These are phyloP conservation scores for Suhomyces wounanorum DNA, from an alignment of 1,139 yeast species.

Conservation along the genomic window DNA sequence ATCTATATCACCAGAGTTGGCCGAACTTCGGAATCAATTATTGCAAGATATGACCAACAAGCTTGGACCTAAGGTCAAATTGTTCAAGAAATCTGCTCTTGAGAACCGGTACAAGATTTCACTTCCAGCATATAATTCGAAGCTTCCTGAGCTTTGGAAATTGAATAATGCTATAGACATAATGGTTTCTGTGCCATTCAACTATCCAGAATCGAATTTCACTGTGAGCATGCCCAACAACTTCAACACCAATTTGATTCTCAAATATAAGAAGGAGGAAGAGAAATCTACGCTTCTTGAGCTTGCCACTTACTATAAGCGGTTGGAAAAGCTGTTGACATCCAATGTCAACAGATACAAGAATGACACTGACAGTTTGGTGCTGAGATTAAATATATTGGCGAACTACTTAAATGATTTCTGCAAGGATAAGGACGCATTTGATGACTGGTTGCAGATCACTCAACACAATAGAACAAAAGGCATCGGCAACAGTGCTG, in stretches of 20 bases:
- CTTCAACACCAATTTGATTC: constrained; percentile 26
- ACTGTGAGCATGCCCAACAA: constrained; percentile 25
- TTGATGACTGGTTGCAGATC: constrained; percentile 13
- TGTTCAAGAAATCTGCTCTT: constrained; percentile 27
- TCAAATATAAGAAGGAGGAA: constrained; percentile 21
- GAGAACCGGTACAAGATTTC: constrained; percentile 26
- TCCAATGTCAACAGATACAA: constrained; percentile 22
- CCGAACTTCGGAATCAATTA: constrained; percentile 20
- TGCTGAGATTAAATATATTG: constrained; percentile 32
- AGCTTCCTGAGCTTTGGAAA: constrained; percentile 19
- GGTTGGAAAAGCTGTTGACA: constrained; percentile 27
- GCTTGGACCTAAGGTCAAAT: constrained; percentile 24
- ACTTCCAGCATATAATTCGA: constrained; percentile 20
- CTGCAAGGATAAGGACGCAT: constrained; percentile 21
- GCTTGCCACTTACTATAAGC: constrained; percentile 20
- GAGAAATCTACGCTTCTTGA: constrained; percentile 16
- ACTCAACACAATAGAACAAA: not conserved
- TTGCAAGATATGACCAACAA: constrained; percentile 28
- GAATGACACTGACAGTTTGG: constrained; percentile 22
- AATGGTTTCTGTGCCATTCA: constrained; percentile 20
- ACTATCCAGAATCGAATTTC: constrained; percentile 19
- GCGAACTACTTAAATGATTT: constrained; percentile 30
- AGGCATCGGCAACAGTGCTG: too few relatives aligned
- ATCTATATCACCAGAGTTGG: constrained; percentile 13
- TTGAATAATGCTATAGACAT: constrained; percentile 17